These are phyloP conservation scores for Erythrophleum ivorense DNA, from an alignment of 331 rosid species.

Conservation along the genomic window DNA sequence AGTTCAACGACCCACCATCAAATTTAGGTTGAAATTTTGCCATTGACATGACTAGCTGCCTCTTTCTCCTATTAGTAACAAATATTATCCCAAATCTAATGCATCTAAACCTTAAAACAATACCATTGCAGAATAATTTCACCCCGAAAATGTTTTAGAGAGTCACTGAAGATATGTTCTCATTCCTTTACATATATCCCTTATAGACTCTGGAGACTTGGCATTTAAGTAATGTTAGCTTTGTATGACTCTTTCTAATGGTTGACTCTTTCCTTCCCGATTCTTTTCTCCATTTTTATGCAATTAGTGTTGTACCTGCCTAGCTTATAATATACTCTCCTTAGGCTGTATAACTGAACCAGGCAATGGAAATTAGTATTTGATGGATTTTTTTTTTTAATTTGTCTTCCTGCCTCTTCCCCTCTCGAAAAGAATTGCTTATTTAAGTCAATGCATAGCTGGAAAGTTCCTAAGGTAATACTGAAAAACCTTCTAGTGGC, in stretches of 20 bases:
- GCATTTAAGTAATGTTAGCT: neutral
- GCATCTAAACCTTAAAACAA: neutral
- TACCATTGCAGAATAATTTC: neutral
- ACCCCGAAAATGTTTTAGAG: neutral
- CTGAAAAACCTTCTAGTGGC: neutral
- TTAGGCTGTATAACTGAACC: neutral
- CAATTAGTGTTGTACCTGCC: neutral
- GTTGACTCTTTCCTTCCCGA: neutral
- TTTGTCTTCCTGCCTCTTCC: constrained; percentile 1
- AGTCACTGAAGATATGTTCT: neutral
- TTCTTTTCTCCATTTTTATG: neutral
- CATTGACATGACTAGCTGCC: neutral
- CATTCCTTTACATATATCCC: constrained; percentile 1
- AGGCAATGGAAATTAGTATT: constrained; percentile 5
- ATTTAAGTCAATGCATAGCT: constrained; percentile 8
- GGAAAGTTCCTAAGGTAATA: neutral
- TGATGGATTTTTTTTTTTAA: neutral
- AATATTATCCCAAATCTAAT: neutral
- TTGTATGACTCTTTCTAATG: neutral
- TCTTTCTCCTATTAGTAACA: neutral
- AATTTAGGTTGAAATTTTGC: neutral
- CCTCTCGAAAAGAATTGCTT: constrained; percentile 1
- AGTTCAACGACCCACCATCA: neutral
- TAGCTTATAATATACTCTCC: neutral
- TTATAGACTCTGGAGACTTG: neutral